phyloP scores from a whole-genome alignment of 768 basidiomycete species.

The Tricholoma sp. region DNA sequence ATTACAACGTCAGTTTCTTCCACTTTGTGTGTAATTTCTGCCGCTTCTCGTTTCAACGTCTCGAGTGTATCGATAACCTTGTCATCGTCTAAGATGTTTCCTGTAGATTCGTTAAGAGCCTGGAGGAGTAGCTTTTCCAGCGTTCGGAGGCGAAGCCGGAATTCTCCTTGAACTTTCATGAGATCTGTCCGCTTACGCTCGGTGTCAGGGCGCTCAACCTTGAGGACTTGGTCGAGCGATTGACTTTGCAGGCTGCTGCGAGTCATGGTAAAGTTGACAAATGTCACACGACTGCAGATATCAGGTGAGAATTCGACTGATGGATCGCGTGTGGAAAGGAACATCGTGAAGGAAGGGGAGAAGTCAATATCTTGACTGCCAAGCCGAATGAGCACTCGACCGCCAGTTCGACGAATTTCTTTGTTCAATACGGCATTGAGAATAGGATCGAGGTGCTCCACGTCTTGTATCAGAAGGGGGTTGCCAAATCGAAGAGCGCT shows the following conservation, averaged over 20 bases:
- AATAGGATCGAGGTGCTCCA: conserved; percentile 96
- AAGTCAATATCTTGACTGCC: conserved; percentile 99
- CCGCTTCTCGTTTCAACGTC: conserved; percentile 92
- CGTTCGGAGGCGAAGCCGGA: conserved; percentile 86
- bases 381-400: conserved; percentile 93
- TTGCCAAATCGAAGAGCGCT: conserved; percentile 99
- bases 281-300: conserved; percentile 95
- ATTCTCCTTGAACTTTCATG: conserved; percentile 98
- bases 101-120: conserved; percentile 93
- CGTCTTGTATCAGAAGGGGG: conserved; percentile 94
- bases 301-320: conserved; percentile 98
- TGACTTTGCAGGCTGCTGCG: conserved; percentile 97
- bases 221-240: conserved; percentile 93
- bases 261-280: conserved; percentile 98
- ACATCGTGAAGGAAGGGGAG: conserved; percentile 99
- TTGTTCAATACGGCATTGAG: conserved; percentile 96
- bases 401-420: conserved; percentile 93
- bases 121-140: conserved; percentile 90
- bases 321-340: conserved; percentile 94
- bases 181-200: conserved; percentile 94
- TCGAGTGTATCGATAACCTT: conserved; percentile 97
- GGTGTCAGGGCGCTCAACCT: conserved; percentile 94
- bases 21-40: conserved; percentile 92
- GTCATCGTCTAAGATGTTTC: conserved; percentile 98
- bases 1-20: conserved; percentile 96